These are phyloP conservation scores for Xylaria sp. DNA, from an alignment of 2,329 filamentous ascomycete genomes.

Conservation along the genomic window DNA sequence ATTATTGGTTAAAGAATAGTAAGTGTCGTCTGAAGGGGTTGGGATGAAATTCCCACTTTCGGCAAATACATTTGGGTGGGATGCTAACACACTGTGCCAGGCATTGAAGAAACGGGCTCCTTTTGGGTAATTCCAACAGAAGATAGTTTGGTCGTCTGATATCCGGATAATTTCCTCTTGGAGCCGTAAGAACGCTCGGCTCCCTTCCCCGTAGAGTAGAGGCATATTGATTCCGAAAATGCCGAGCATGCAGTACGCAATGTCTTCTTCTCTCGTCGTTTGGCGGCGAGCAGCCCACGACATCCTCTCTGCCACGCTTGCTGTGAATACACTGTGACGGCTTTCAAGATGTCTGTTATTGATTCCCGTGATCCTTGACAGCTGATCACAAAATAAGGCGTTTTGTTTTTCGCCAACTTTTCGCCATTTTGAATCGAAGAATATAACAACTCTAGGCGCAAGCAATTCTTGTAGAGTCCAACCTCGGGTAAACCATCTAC, in stretches of 20 bases:
- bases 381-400: neutral
- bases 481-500: constrained; percentile 12
- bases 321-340: neutral
- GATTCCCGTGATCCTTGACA: neutral
- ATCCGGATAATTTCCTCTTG: constrained; percentile 28
- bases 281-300: constrained; percentile 10
- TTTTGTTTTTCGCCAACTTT: neutral
- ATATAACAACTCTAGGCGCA: constrained; percentile 22
- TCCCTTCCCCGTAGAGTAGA: constrained; percentile 31
- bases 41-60: neutral
- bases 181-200: constrained; percentile 24
- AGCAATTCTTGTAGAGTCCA: constrained; percentile 31
- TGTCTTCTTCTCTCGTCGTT: neutral
- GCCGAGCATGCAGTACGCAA: constrained; percentile 22
- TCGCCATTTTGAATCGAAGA: constrained; percentile 28
- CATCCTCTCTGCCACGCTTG: constrained; percentile 25
- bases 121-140: constrained; percentile 14
- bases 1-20: constrained; percentile 6
- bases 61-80: constrained; percentile 3
- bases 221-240: constrained; percentile 39
- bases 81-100: constrained; percentile 13
- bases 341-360: neutral
- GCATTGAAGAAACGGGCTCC: neutral
- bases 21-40: neutral
- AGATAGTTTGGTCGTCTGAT: constrained; percentile 27